Evolutionary conservation across 331 rosid species (phyloP).

Genomic region (Erythrophleum ivorense): DNA sequence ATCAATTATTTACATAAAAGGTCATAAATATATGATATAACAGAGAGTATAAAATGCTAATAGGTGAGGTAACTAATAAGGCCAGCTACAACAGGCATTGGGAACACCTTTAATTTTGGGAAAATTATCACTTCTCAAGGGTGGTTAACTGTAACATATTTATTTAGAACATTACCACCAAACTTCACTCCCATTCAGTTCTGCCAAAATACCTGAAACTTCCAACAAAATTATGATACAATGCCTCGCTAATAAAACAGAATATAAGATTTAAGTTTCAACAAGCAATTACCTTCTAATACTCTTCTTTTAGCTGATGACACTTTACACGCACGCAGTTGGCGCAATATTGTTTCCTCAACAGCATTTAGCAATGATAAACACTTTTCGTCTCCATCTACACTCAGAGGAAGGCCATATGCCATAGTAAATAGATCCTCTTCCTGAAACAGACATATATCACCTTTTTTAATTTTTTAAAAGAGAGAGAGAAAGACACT

Average conservation of each 20-base stretch:
- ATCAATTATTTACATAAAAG: constrained; percentile 18
- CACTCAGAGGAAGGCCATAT: constrained; percentile 89
- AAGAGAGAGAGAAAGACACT: neutral
- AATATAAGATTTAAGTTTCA: constrained; percentile 34
- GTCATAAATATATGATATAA: constrained; percentile 8
- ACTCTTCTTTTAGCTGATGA: constrained; percentile 67
- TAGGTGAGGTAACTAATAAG: constrained; percentile 4
- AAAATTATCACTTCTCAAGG: constrained; percentile 32
- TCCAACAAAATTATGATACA: constrained; percentile 14
- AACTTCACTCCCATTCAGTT: constrained; percentile 27
- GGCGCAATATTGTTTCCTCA: constrained; percentile 90
- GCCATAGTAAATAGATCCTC: constrained; percentile 93
- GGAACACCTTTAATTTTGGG: constrained; percentile 23
- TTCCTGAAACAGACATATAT: constrained; percentile 66
- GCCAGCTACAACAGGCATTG: constrained; percentile 16
- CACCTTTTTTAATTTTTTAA: constrained; percentile 11
- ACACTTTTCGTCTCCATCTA: constrained; percentile 89
- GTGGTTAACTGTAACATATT: constrained; percentile 18
- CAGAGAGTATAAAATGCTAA: constrained; percentile 12
- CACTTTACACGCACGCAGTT: constrained; percentile 89
- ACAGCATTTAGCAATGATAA: constrained; percentile 83
- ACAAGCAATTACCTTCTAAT: constrained; percentile 61
- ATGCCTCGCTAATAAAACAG: constrained; percentile 26
- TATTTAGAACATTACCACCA: constrained; percentile 13
- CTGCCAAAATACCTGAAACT: constrained; percentile 17